Conservation (phyloP, 257 asterid genomes). For the Przewalskia tangutica region DNA sequence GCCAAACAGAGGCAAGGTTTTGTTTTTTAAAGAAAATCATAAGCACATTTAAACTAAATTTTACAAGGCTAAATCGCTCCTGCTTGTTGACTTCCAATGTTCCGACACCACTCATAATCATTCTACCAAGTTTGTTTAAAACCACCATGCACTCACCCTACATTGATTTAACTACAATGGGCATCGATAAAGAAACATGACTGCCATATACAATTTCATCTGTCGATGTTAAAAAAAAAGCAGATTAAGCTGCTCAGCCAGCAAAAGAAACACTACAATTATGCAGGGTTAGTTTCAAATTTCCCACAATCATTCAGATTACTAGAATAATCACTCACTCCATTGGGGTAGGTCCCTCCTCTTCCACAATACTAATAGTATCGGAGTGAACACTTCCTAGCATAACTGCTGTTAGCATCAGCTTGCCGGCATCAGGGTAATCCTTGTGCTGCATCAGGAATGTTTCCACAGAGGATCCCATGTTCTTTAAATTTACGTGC, state of each 20-base stretch:
- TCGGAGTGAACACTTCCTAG: constrained; percentile 32
- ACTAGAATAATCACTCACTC: neutral
- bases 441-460: constrained; percentile 79
- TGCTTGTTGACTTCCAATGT: neutral
- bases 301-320: neutral
- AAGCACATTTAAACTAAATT: neutral
- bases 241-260: neutral
- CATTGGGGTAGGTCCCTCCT: constrained; percentile 5
- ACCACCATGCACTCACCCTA: neutral
- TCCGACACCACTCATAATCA: neutral
- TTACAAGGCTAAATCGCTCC: neutral
- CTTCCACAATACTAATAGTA: neutral
- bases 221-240: neutral
- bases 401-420: constrained; percentile 70
- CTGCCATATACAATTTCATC: neutral
- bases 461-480: constrained; percentile 48
- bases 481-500: constrained; percentile 19
- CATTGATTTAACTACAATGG: neutral
- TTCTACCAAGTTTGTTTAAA: neutral
- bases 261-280: neutral
- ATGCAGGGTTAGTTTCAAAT: neutral
- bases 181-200: neutral
- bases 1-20: neutral
- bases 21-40: neutral
- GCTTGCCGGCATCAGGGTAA: constrained; percentile 77